phyloP scores from a whole-genome alignment of 805 yeast genomes.

The Candida sakaeoensis region DNA sequence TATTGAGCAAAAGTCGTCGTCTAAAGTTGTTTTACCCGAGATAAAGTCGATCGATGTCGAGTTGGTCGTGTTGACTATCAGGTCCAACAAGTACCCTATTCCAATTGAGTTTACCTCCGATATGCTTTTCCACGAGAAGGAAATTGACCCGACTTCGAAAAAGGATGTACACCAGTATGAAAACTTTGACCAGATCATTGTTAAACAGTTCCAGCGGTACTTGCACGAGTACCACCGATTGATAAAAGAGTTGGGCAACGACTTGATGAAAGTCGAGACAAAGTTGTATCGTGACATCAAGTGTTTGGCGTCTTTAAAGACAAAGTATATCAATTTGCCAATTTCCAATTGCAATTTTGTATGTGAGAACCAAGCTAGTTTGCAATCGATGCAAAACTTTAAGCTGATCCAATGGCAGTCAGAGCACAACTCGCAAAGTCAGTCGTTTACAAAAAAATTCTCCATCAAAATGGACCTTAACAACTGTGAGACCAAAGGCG shows the following conservation, averaged over 20 bases:
- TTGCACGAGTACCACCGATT: constrained; percentile 23
- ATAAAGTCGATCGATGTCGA: constrained; percentile 32
- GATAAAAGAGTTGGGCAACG: constrained; percentile 33
- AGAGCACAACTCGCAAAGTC: constrained; percentile 7
- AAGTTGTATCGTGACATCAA: constrained; percentile 34
- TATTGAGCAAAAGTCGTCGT: constrained; percentile 6
- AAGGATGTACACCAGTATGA: constrained; percentile 15
- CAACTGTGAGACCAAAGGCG: constrained; percentile 27
- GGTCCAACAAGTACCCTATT: constrained; percentile 31
- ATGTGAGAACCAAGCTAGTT: constrained; percentile 10
- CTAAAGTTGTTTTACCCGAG: constrained; percentile 22
- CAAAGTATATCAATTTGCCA: constrained; percentile 32
- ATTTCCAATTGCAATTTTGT: constrained; percentile 18
- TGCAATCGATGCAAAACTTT: constrained; percentile 21
- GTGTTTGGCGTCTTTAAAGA: constrained; percentile 28
- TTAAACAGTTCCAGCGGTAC: constrained; percentile 27
- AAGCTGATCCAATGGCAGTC: constrained; percentile 29
- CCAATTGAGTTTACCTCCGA: constrained; percentile 41
- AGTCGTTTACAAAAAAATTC: constrained; percentile 26
- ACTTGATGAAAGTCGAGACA: constrained; percentile 30
- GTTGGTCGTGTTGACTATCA: constrained; percentile 31
- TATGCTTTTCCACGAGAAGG: constrained; percentile 33
- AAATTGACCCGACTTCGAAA: constrained; percentile 19
- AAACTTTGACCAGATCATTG: constrained; percentile 31
- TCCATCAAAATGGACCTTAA: constrained; percentile 25